Percentiles rank a stretch among this genome's conserved stretches.
phyloP scores from a whole-genome alignment of 2,329 filamentous ascomycete species.

The Neoascochyta sp. region DNA sequence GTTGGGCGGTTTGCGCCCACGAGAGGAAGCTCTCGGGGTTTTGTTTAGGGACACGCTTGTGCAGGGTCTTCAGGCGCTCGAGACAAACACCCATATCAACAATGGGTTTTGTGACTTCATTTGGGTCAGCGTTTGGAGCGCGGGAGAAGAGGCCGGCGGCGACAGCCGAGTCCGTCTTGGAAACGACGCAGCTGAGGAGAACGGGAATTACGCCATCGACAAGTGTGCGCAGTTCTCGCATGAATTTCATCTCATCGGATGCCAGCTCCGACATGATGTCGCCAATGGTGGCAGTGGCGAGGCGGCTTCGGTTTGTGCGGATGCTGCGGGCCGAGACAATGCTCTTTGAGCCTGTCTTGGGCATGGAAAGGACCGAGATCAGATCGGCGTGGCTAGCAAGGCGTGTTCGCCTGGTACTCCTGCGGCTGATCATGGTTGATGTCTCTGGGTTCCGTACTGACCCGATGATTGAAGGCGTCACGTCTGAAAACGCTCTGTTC shows the following conservation, averaged over 20 bases:
- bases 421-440: conserved; percentile 42
- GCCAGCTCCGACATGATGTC: conserved; percentile 77
- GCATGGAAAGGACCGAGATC: conserved; percentile 83
- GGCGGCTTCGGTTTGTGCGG: conserved; percentile 65
- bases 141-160: conserved; percentile 66
- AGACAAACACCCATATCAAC: conserved; percentile 90
- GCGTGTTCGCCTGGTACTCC: conserved; percentile 55
- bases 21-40: conserved; percentile 68
- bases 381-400: conserved; percentile 91
- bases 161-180: conserved; percentile 62
- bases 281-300: conserved; percentile 64
- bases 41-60: conserved; percentile 73
- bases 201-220: conserved; percentile 96
- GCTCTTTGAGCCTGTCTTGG: conserved; percentile 61
- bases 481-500: conserved; percentile 15
- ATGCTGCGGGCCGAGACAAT: conserved; percentile 75
- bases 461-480: conserved; percentile 27
- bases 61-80: conserved; percentile 75
- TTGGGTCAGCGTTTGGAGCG: conserved; percentile 54
- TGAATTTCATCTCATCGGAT: conserved; percentile 82
- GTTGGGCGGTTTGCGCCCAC: conserved; percentile 77
- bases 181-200: conserved; percentile 77
- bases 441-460: conserved; percentile 32
- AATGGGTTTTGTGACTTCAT: conserved; percentile 74
- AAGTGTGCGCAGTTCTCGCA: conserved; percentile 83